Percentiles rank a stretch among this genome's conserved stretches.
Evolutionary conservation across 495 filamentous ascomycete species (phyloP).

Genomic region (Aspergillus ostianus): DNA sequence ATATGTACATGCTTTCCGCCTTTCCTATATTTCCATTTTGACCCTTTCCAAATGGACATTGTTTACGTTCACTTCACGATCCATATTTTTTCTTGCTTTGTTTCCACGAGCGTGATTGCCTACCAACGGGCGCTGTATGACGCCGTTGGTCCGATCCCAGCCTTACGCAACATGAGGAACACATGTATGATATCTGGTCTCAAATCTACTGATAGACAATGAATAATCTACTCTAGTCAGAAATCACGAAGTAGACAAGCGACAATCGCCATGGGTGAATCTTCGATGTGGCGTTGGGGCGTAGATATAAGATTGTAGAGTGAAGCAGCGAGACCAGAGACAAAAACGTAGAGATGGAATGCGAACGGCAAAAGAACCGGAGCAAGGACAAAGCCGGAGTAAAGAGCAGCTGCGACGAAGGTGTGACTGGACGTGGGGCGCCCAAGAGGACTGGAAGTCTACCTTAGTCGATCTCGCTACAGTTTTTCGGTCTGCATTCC

Average conservation of each 20-base stretch:
- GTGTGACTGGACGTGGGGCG: slow-evolving; percentile 1
- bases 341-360: neutral
- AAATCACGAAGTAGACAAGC: too few species aligned
- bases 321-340: neutral
- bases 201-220: slow-evolving; percentile 5
- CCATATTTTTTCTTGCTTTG: slow-evolving; percentile 1
- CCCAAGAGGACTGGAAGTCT: neutral
- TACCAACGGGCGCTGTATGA: neutral
- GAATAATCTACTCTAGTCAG: neutral
- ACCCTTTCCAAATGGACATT: neutral
- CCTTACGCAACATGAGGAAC: slow-evolving; percentile 4
- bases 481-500: slow-evolving; percentile 3
- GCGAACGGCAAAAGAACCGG: too few species aligned
- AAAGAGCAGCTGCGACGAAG: neutral
- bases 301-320: neutral
- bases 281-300: neutral
- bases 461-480: neutral
- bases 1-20: neutral
- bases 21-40: neutral
- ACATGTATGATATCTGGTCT: slow-evolving; percentile 8
- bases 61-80: slow-evolving; percentile 5
- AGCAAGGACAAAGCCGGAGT: neutral
- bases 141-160: neutral
- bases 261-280: neutral
- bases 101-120: neutral